Evolutionary conservation across 148 eudicot genomes (phyloP).

Genomic region (Selenicereus undatus): DNA sequence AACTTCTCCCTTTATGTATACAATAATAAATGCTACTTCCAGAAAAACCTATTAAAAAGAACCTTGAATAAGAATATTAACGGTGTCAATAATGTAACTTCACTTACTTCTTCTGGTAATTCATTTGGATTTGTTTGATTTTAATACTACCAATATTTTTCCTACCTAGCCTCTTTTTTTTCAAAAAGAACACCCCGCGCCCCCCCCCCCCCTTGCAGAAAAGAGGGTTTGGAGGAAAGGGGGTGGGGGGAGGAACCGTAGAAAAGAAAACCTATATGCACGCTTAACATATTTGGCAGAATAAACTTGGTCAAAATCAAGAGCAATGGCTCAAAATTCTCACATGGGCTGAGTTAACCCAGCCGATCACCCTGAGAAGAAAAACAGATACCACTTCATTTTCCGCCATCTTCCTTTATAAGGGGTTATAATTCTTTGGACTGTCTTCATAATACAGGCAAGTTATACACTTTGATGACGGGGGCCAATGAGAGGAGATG

Average conservation of each 20-base stretch:
- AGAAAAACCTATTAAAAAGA: no score
- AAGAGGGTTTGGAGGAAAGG: no score
- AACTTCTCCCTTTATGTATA: not conserved
- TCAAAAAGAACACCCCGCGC: no score
- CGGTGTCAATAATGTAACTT: no score
- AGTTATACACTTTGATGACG: constrained; percentile 85
- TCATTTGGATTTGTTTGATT: not conserved
- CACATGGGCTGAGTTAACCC: not conserved
- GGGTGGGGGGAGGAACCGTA: no score
- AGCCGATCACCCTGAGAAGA: not conserved
- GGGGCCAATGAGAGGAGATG: constrained; percentile 97
- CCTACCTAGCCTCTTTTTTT: no score
- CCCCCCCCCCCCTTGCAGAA: no score
- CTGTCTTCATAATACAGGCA: constrained; percentile 52
- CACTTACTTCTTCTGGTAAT: no score
- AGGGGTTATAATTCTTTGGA: constrained; percentile 1
- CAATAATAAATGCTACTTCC: not conserved
- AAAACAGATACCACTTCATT: not conserved
- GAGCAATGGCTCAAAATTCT: not conserved
- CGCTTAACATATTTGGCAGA: not conserved
- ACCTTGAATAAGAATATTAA: no score
- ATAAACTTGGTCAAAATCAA: not conserved
- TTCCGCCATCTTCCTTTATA: not conserved
- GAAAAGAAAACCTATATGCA: no score
- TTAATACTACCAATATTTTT: not conserved